phyloP scores from a whole-genome alignment of 2,329 filamentous ascomycete species.

The Cladosporium sp. region DNA sequence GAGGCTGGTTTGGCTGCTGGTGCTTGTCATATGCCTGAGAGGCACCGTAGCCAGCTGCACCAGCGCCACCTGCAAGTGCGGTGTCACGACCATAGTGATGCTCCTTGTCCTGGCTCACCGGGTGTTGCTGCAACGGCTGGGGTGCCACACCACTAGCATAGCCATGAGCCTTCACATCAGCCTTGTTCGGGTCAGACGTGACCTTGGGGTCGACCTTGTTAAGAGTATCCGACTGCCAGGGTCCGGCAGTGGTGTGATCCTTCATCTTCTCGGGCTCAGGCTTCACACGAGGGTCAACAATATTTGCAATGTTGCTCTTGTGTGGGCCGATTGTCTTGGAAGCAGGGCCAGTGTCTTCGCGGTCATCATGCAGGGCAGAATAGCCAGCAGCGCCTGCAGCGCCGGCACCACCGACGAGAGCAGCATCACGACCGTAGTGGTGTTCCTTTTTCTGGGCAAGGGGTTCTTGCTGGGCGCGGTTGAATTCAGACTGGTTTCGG shows the following conservation, averaged over 20 bases:
- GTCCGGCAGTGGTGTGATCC: conserved; percentile 19
- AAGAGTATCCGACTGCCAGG: conserved; percentile 10
- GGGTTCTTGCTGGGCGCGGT: neutral
- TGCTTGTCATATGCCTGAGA: neutral
- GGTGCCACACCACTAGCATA: conserved; percentile 6
- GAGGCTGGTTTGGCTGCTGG: neutral
- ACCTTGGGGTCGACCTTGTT: conserved; percentile 23
- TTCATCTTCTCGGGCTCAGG: conserved; percentile 25
- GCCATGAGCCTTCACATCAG: conserved; percentile 5
- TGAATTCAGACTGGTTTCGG: neutral
- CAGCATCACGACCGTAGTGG: conserved; percentile 29
- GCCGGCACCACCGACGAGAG: conserved; percentile 28
- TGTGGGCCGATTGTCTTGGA: conserved; percentile 19
- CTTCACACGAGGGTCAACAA: conserved; percentile 18
- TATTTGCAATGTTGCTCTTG: conserved; percentile 21
- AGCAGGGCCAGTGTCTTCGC: conserved; percentile 28
- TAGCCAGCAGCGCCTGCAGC: conserved; percentile 26
- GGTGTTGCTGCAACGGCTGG: neutral
- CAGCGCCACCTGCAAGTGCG: conserved; percentile 29
- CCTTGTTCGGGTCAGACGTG: conserved; percentile 8
- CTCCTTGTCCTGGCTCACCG: conserved; percentile 8
- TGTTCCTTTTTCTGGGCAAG: conserved; percentile 15
- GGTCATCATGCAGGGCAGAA: conserved; percentile 28
- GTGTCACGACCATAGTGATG: conserved; percentile 32
- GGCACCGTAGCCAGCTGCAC: conserved; percentile 19